Percentiles rank a stretch among this genome's conserved stretches.
Conservation (phyloP, 805 yeast genomes). For the Saitoella complicata region DNA sequence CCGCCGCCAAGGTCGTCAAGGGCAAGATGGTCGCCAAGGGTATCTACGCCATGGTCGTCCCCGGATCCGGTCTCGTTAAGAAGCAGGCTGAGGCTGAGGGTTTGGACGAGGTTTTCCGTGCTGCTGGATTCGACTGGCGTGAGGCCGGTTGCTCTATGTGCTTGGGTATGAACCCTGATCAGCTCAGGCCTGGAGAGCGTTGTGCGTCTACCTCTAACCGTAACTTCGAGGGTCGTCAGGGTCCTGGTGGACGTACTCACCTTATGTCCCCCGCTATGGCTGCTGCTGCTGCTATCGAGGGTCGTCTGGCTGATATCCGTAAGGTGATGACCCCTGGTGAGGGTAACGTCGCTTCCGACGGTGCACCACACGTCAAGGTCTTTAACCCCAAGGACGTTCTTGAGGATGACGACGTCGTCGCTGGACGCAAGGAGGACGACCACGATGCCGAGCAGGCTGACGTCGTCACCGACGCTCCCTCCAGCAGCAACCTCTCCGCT, state of each 20-base stretch:
- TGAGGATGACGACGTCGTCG: slow-evolving; percentile 45
- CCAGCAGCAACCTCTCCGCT: slow-evolving; percentile 17
- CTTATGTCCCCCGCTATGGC: slow-evolving; percentile 99
- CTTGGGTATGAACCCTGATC: slow-evolving; percentile 98
- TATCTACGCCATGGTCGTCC: slow-evolving; percentile 80
- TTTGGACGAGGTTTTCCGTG: slow-evolving; percentile 71
- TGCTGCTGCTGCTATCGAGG: slow-evolving; percentile 91
- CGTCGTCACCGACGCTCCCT: slow-evolving; percentile 13
- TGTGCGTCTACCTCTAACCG: slow-evolving; percentile 98
- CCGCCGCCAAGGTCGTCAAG: slow-evolving; percentile 83
- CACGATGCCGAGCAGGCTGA: slow-evolving; percentile 7
- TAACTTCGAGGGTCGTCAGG: slow-evolving; percentile 98
- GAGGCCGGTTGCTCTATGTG: slow-evolving; percentile 99
- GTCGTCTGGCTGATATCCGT: slow-evolving; percentile 83
- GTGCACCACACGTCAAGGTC: slow-evolving; percentile 21
- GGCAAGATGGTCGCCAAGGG: slow-evolving; percentile 75
- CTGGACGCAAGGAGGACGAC: slow-evolving; percentile 37
- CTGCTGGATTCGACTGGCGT: slow-evolving; percentile 97
- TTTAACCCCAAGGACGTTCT: slow-evolving; percentile 22
- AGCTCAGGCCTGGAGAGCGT: slow-evolving; percentile 83
- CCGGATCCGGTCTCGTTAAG: slow-evolving; percentile 94
- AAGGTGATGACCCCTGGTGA: slow-evolving; percentile 44
- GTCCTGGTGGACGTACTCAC: slow-evolving; percentile 89
- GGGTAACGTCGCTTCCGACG: slow-evolving; percentile 20
- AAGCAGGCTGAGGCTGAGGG: slow-evolving; percentile 91